Base-by-base conservation (phyloP, 1,284 basidiomycete species). In the Tilletia walkeri region DNA sequence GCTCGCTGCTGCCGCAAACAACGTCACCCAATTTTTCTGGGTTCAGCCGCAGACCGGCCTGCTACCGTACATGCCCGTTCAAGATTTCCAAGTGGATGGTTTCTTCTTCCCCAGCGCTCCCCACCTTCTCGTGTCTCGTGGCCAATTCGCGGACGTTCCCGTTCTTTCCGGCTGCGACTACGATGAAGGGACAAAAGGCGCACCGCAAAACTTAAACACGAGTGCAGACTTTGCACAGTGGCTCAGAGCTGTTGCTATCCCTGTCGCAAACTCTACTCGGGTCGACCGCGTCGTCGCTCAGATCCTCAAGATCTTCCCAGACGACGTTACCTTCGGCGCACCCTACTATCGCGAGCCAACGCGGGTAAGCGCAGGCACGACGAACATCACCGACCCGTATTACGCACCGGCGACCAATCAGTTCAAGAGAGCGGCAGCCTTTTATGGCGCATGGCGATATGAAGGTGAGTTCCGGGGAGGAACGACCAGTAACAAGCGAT, bases 31-130 rank as follows among this genome's bases (percentile, higher is more conserved):
- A 14, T 61, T 34, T 34, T 61, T 61, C 34, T 7, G 7, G n/a
- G 9, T 12, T 5, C n/a, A 14, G n/a, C 56, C 56, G 7, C 56
- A 61, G 18, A 20, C 14, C 2, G 56, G 56, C n/a, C 56, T 61
- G 9, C 9, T 9, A 4, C 59, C 59, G 3, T 63, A 16, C 34
- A 63, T 39, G 59, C 59, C 59, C 36, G 59, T 63, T 3, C 59
- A 63, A 41, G 59, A 63, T 38, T 36, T 39, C n/a, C 34, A 36
- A 38, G 59, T 63, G 14, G 59, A 63, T 38, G 59, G 59, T 38
- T 63, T 63, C 59, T 63, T 10, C 12, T 39, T 41, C 12, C n/a
- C 34, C 12, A 36, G 14, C 16, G 36, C 30, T 38, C 59, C 59
- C n/a, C 34, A 16, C 14, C 16, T 16, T 9, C n/a, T 63, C 36